Evolutionary conservation across 495 filamentous ascomycete species (phyloP), one percentile per base, ranked within the genome.

Genomic region (Annulohypoxylon moriforme): DNA sequence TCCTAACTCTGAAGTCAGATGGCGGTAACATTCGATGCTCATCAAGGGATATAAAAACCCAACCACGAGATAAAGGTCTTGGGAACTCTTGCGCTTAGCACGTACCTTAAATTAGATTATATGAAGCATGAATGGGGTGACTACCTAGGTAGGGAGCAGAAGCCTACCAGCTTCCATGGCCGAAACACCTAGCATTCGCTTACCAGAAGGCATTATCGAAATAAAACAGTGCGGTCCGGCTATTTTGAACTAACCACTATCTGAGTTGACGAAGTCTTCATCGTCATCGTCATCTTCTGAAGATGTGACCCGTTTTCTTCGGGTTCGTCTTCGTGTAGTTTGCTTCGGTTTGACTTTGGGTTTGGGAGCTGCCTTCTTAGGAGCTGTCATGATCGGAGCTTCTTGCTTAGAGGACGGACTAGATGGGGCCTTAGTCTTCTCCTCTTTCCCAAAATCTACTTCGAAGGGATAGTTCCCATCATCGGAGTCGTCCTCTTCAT

Each of bases 401-500:
- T 69, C 55, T n/a, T 64, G 40, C 24, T 69, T 65, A 7, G 68
- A 36, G 24, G 63, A 25, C 7, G 56, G 20, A 24, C 64, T 40
- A 42, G 47, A 29, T 29, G 49, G 34, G 46, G 18, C 33, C 6
- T 68, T 33, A 1, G 7, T 31, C n/a, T 72, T 44, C 16, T 64
- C 55, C 2, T 68, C n/a, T 10, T 70, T 61, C 20, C 74, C 68
- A 27, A 76, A 76, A 24, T 78, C 76, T 24, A 78, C 71, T 46
- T 78, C 65, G 36, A 78, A 78, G 38, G 76, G 74, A 56, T 78
- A 62, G 14, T 76, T 65, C 22, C 66, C 76, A 1, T 77, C 79
- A 4, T 76, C 81, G 11, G 63, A 67, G 3, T 82, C 76, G 3
- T 81, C 81, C 5, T 79, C 75, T 11, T 83, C 75, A 8, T 83